Evolutionary conservation across 2,329 filamentous ascomycete species (phyloP).

Genomic region (Celoporthe dispersa): DNA sequence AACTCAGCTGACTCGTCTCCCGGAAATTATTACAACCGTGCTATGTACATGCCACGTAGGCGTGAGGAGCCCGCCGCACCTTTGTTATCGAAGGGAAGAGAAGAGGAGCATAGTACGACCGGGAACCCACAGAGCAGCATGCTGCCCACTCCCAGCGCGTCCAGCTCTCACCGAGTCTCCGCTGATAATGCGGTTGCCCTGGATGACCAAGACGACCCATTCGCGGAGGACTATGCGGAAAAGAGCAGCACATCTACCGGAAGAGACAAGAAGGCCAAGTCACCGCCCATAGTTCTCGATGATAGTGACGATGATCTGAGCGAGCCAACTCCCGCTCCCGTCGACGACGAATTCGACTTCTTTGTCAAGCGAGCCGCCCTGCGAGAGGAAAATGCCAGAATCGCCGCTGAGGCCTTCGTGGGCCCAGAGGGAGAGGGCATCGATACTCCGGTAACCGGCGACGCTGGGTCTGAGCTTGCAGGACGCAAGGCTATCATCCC

Average conservation of each 20-base stretch:
- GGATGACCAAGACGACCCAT: conserved; percentile 32
- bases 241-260: conserved; percentile 14
- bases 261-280: neutral
- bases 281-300: conserved; percentile 32
- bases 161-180: conserved; percentile 19
- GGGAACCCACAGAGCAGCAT: conserved; percentile 8
- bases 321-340: conserved; percentile 21
- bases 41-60: neutral
- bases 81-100: conserved; percentile 35
- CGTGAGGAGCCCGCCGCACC: conserved; percentile 18
- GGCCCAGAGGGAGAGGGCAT: conserved; percentile 30
- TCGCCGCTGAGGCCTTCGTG: conserved; percentile 31
- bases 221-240: too few species aligned
- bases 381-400: conserved; percentile 35
- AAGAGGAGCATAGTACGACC: conserved; percentile 31
- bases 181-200: conserved; percentile 31
- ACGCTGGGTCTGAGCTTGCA: neutral
- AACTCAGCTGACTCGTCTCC: neutral
- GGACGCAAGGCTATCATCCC: conserved; percentile 9
- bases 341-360: conserved; percentile 49
- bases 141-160: conserved; percentile 21
- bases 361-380: conserved; percentile 51
- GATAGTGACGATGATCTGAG: conserved; percentile 25
- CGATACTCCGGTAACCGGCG: conserved; percentile 5
- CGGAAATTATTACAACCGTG: neutral